Evolutionary conservation across 306 rosid species (phyloP).

Genomic region (Vigna radiata): DNA sequence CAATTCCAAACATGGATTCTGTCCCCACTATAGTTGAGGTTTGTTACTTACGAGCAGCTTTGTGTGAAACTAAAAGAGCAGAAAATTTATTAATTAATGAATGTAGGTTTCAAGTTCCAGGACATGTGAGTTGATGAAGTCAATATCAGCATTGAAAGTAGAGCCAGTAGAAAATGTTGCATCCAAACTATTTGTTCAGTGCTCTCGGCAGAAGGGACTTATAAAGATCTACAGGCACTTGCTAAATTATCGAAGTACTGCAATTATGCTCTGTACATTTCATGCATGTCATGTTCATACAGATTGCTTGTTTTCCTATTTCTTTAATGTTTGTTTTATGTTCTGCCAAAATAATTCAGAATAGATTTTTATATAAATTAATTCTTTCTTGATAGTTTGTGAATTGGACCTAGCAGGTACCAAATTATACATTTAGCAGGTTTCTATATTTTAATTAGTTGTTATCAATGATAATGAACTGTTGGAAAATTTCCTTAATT

Average conservation of each 20-base stretch:
- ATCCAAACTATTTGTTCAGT: slow-evolving; percentile 94
- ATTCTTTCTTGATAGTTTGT: slow-evolving; percentile 10
- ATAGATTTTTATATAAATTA: slow-evolving; percentile 4
- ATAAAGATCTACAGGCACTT: slow-evolving; percentile 96
- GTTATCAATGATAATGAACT: slow-evolving; percentile 12
- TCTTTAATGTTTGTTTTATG: slow-evolving; percentile 23
- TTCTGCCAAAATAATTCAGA: slow-evolving; percentile 34
- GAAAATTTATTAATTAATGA: slow-evolving; percentile 41
- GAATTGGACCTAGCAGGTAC: slow-evolving; percentile 25
- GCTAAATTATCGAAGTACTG: slow-evolving; percentile 85
- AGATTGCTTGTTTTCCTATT: slow-evolving; percentile 31
- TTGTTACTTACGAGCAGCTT: slow-evolving; percentile 42
- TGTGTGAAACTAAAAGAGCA: slow-evolving; percentile 19
- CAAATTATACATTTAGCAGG: slow-evolving; percentile 22
- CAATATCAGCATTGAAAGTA: slow-evolving; percentile 87
- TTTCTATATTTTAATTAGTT: slow-evolving; percentile 14
- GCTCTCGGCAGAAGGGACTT: slow-evolving; percentile 98
- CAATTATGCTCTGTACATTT: slow-evolving; percentile 34
- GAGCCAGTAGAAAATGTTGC: slow-evolving; percentile 92
- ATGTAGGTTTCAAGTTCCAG: slow-evolving; percentile 89
- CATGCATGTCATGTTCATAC: slow-evolving; percentile 40
- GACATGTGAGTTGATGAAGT: slow-evolving; percentile 86
- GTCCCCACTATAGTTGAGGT: slow-evolving; percentile 96
- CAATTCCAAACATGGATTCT: slow-evolving; percentile 80
- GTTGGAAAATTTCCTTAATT: background rate